Evolutionary conservation across 257 asterid genomes (phyloP).

Genomic region (Haberlea rhodopensis): DNA sequence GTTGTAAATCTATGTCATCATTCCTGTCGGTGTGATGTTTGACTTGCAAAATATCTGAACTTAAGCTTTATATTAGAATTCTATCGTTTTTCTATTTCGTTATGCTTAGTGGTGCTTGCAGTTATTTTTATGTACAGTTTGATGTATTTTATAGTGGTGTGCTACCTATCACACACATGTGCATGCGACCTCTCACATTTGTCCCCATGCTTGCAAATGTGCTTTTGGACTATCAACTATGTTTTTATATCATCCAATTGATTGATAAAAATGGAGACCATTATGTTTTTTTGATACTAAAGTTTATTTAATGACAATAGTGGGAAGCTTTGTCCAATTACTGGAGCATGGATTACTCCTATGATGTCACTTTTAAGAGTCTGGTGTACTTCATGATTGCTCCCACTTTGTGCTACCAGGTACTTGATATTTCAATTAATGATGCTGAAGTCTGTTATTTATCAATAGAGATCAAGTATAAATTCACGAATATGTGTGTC

Average conservation of each 20-base stretch:
- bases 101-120: background rate
- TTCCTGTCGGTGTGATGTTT: background rate
- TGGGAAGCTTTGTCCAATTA: conserved; percentile 50
- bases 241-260: conserved; percentile 18
- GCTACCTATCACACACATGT: background rate
- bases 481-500: conserved; percentile 6
- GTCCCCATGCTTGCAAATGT: conserved; percentile 5
- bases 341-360: conserved; percentile 54
- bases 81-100: background rate
- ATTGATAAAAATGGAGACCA: conserved; percentile 9
- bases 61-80: background rate
- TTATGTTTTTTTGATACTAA: conserved; percentile 7
- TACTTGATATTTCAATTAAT: conserved; percentile 27
- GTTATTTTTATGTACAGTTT: background rate
- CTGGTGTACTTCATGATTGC: conserved; percentile 88
- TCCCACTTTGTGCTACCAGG: conserved; percentile 98
- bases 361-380: conserved; percentile 67
- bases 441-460: conserved; percentile 8
- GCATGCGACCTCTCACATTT: background rate
- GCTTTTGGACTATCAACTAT: conserved; percentile 12
- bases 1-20: too few species aligned
- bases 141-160: background rate
- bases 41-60: background rate
- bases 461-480: conserved; percentile 12
- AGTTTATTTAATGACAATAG: conserved; percentile 38